These are phyloP conservation scores for Neofusicoccum sp. DNA, from an alignment of 2,329 filamentous ascomycete genomes.

Conservation along the genomic window DNA sequence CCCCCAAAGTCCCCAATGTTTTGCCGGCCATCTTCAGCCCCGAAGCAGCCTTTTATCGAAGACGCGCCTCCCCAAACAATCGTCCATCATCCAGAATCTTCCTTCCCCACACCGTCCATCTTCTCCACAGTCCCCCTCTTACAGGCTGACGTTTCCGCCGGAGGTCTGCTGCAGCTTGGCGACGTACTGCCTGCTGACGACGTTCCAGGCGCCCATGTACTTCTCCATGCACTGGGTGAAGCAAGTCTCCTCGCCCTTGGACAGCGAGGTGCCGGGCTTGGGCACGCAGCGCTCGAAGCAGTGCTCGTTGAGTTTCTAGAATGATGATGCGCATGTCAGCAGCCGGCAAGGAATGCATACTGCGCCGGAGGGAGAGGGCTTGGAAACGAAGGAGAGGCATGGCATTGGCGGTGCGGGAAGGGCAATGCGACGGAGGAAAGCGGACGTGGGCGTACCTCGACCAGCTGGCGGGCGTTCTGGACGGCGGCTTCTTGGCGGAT, in stretches of 20 bases:
- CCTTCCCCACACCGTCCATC: background rate
- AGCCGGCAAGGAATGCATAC: background rate
- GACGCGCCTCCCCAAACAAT: background rate
- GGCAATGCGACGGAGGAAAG: background rate
- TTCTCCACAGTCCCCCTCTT: background rate
- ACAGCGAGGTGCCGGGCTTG: slow-evolving; percentile 51
- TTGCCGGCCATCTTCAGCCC: background rate
- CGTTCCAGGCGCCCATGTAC: slow-evolving; percentile 55
- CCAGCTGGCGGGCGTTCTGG: slow-evolving; percentile 50
- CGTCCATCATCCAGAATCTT: background rate
- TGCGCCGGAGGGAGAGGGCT: background rate
- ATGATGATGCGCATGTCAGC: background rate
- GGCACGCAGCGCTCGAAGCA: slow-evolving; percentile 57
- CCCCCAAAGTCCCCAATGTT: too few species aligned
- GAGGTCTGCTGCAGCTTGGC: slow-evolving; percentile 42
- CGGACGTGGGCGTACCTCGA: slow-evolving; percentile 40
- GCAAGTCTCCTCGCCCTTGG: slow-evolving; percentile 50
- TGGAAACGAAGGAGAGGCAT: background rate
- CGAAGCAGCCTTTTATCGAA: background rate
- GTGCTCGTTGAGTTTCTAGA: slow-evolving; percentile 56
- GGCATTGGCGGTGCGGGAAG: background rate
- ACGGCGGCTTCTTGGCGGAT: slow-evolving; percentile 54
- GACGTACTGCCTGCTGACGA: slow-evolving; percentile 50
- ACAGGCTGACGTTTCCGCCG: background rate
- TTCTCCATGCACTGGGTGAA: slow-evolving; percentile 56